Evolutionary conservation across 2,329 filamentous ascomycete genomes (phyloP), one percentile per base, ranked within the genome.

Genomic region (Aureobasidium sp.): DNA sequence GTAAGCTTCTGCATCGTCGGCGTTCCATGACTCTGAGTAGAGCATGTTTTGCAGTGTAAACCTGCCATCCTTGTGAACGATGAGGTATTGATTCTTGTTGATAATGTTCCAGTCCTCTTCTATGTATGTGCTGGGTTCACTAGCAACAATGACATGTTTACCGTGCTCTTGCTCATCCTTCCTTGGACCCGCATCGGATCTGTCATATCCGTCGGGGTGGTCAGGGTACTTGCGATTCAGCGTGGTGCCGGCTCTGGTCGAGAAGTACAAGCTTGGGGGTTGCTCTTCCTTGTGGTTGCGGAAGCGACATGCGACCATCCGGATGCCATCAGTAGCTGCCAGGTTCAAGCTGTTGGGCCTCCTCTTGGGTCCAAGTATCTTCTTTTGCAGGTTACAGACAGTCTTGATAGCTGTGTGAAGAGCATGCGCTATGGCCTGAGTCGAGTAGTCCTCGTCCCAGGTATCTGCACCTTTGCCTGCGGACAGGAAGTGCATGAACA

Each of bases 121-220:
- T 65, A 79, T 77, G 65, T 79, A 82, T 9, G 81, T 83, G 30
- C 76, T 80, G 13, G 81, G 81, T 70, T 83, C 81, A 65, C 76
- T 79, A 13, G 80, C 79, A 39, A 82, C 73, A 64, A 82, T 82
- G 39, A 81, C 75, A 69, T 83, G 81, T 47, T 73, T 75, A 3
- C 80, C 81, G 67, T 77, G 74, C 58, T 75, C 72, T 3, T 70
- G 70, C 21, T 72, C 70, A 1, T 71, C 73, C 49, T 69, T 71
- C 1, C 74, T 70, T 2, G 70, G 70, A 39, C 72, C 66, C 21
- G 66, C 50, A 14, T 44, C 62, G 11, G 72, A 67, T 48, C 75
- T 74, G 10, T 76, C 68, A 4, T 63, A 65, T 4, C 74, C 74
- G 61, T 81, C 76, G 2, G 79, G 75, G 59, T 78, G 68, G 49